Evolutionary conservation across 345 rosid genomes (phyloP).

Genomic region (Salix koriyanagi): DNA sequence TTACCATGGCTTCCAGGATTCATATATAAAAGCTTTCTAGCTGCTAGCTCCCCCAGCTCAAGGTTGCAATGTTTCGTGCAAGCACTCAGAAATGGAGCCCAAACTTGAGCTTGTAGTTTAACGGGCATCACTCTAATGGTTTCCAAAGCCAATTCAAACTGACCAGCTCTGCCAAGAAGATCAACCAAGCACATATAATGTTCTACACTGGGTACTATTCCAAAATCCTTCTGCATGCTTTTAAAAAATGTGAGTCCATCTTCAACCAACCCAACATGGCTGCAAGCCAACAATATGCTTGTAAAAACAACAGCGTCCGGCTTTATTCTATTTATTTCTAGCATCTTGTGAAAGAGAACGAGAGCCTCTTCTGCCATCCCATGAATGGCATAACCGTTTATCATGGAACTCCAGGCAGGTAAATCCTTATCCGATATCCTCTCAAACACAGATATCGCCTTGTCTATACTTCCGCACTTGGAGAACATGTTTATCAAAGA

Average conservation of each 20-base stretch:
- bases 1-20: constrained; percentile 11
- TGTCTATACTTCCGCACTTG: constrained; percentile 27
- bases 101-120: constrained; percentile 14
- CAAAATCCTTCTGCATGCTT: constrained; percentile 25
- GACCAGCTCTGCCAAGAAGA: constrained; percentile 32
- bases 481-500: constrained; percentile 30
- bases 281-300: constrained; percentile 26
- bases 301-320: constrained; percentile 27
- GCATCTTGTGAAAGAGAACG: constrained; percentile 25
- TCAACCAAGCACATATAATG: constrained; percentile 31
- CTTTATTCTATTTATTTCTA: constrained; percentile 4
- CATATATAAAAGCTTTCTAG: constrained; percentile 13
- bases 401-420: constrained; percentile 27
- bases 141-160: constrained; percentile 22
- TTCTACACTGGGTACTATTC: constrained; percentile 26
- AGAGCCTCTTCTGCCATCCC: constrained; percentile 29
- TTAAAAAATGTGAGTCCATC: constrained; percentile 19
- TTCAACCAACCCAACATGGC: constrained; percentile 22
- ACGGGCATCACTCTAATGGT: constrained; percentile 11
- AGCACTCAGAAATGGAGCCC: constrained; percentile 30
- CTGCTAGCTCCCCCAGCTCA: constrained; percentile 23
- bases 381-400: constrained; percentile 28
- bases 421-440: constrained; percentile 12
- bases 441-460: constrained; percentile 22
- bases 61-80: constrained; percentile 24